Conservation (phyloP, 495 filamentous ascomycete genomes). For the Usnea hakonensis region DNA sequence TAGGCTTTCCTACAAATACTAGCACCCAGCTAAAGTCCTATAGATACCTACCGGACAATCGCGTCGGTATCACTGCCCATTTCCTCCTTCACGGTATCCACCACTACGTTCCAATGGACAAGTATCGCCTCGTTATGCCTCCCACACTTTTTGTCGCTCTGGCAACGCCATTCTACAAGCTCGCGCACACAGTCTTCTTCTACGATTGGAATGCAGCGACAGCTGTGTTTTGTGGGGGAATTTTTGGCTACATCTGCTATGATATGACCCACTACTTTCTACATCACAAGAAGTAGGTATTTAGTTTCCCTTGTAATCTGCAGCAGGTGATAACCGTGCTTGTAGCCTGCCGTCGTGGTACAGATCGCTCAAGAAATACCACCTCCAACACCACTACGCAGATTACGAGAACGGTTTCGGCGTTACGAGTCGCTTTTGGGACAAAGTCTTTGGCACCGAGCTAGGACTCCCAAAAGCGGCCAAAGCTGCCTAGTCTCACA, state of each 20-base stretch:
- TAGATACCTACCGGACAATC: slow-evolving; percentile 86
- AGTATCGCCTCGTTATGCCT: slow-evolving; percentile 93
- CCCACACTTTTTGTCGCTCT: slow-evolving; percentile 80
- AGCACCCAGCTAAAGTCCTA: slow-evolving; percentile 4
- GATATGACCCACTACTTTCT: slow-evolving; percentile 98
- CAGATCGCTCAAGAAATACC: slow-evolving; percentile 87
- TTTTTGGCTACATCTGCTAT: slow-evolving; percentile 94
- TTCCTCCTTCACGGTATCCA: slow-evolving; percentile 97
- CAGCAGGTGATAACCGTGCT: not conserved
- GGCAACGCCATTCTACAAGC: slow-evolving; percentile 85
- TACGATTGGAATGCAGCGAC: slow-evolving; percentile 78
- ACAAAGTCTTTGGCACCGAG: slow-evolving; percentile 83
- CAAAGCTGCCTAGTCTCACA: slow-evolving; percentile 46
- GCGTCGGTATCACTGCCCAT: slow-evolving; percentile 78
- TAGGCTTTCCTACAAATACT: not conserved
- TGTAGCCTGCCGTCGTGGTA: slow-evolving; percentile 73
- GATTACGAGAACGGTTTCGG: slow-evolving; percentile 98
- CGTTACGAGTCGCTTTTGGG: slow-evolving; percentile 98
- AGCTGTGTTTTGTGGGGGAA: slow-evolving; percentile 74
- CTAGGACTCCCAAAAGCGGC: slow-evolving; percentile 44
- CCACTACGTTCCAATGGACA: slow-evolving; percentile 98
- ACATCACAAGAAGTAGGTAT: slow-evolving; percentile 79
- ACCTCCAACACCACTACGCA: slow-evolving; percentile 92
- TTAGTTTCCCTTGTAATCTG: not conserved
- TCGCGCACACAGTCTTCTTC: slow-evolving; percentile 76